A percentile compares a stretch with the other conserved stretches of the same genome.
Conservation (phyloP, 2,329 filamentous ascomycete genomes). For the Tolypocladium paradoxum region DNA sequence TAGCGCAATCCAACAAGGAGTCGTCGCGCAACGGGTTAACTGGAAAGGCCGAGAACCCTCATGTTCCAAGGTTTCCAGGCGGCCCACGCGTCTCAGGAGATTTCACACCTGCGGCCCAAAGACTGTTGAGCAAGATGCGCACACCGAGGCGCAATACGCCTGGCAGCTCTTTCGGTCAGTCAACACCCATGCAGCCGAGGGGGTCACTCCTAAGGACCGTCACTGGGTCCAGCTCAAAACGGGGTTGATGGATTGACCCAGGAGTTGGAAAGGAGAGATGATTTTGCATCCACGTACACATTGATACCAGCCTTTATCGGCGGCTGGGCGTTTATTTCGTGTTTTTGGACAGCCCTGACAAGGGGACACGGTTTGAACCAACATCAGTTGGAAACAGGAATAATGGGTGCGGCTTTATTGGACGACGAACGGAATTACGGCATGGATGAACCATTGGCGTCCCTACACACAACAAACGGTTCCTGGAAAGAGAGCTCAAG, state of each 20-base stretch:
- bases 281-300: neutral
- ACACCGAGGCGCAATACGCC: constrained; percentile 27
- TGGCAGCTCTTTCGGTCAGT: constrained; percentile 21
- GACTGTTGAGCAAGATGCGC: constrained; percentile 52
- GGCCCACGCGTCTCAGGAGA: constrained; percentile 45
- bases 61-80: constrained; percentile 60
- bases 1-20: constrained; percentile 59
- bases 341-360: neutral
- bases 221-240: constrained; percentile 14
- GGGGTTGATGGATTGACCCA: neutral
- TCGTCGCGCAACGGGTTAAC: constrained; percentile 48
- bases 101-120: constrained; percentile 65
- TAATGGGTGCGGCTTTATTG: neutral
- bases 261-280: neutral
- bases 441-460: too few relatives aligned
- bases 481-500: neutral
- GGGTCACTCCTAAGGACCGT: constrained; percentile 27
- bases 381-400: neutral
- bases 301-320: neutral
- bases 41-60: constrained; percentile 46
- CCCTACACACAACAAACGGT: neutral
- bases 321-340: neutral
- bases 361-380: neutral
- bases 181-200: constrained; percentile 26
- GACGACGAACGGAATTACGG: neutral